Evolutionary conservation across 192 early-diverging fungal genomes (phyloP).

Genomic region (Podila epigama): DNA sequence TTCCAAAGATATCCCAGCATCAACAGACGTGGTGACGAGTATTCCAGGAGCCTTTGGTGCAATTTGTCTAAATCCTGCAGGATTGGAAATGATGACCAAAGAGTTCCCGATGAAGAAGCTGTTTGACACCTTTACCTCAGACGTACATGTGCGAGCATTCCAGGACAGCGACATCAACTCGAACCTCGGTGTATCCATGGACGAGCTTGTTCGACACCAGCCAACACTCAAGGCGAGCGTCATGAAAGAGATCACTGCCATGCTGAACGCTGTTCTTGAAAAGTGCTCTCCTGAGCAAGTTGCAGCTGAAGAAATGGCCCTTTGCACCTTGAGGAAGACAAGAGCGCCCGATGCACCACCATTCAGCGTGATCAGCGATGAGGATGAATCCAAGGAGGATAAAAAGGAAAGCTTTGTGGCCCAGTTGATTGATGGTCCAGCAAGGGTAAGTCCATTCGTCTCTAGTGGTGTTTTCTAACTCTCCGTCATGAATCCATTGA

Average conservation of each 20-base stretch:
- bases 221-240: slow-evolving; percentile 80
- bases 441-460: slow-evolving; percentile 56
- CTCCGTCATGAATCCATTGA: no score
- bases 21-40: slow-evolving; percentile 79
- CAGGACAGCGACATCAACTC: slow-evolving; percentile 86
- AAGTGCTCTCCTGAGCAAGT: slow-evolving; percentile 63
- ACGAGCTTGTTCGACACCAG: slow-evolving; percentile 97
- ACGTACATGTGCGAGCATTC: slow-evolving; percentile 78
- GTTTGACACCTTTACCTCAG: slow-evolving; percentile 78
- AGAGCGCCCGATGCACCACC: slow-evolving; percentile 21
- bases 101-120: slow-evolving; percentile 75
- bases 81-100: slow-evolving; percentile 83
- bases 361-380: slow-evolving; percentile 24
- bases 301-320: slow-evolving; percentile 57
- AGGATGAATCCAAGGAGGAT: slow-evolving; percentile 53
- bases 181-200: slow-evolving; percentile 85
- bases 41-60: slow-evolving; percentile 95
- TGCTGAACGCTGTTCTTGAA: slow-evolving; percentile 72
- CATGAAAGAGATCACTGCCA: slow-evolving; percentile 70
- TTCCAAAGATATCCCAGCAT: slow-evolving; percentile 76
- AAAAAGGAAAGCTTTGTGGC: slow-evolving; percentile 62
- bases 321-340: slow-evolving; percentile 28
- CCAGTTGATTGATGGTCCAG: slow-evolving; percentile 70
- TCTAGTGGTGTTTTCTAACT: neutral
- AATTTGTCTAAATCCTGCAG: slow-evolving; percentile 89